Base-by-base conservation (phyloP, 306 rosid genomes). In the Calophaca sinica region DNA sequence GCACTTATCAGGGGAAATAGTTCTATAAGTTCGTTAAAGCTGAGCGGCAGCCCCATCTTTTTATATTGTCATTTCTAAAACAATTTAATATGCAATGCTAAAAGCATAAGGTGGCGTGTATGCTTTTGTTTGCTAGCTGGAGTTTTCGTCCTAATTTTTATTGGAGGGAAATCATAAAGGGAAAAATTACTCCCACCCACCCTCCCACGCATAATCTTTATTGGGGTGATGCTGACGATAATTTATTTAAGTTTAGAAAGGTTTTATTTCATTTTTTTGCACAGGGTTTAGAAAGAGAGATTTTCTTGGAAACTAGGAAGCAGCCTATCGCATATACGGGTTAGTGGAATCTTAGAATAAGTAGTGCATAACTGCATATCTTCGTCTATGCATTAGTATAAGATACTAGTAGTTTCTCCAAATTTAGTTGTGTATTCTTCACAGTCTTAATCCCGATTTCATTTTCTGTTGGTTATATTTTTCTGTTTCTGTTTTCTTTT, bases 1-100 rank as follows among this genome's bases (percentile, higher is more conserved):
- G 79, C 74, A 42, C 67, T 70, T 79, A 79, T 79, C 82, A 75
- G 20, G 38, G 69, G 8, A 61, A 81, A 50, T 60, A 73, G 7
- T 81, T 3, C 60, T 15, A 33, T 9, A 63, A 68, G 61, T 63
- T 78, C 2, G 82, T 80, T 68, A 61, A 82, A 75, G 15, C 26
- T 51, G 0, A 46, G 50, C 46, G 2, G 39, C 46, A 45, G 41
- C 42, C 31, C 31, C 31, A 3, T 11, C 20, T 38, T 28, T 41
- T 15, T 36, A 38, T 35, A 12, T 62, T 6, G 29, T 20, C 65
- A 59, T 63, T 45, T 80, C 72, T 79, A 12, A 7, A 48, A 42
- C 41, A 54, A 26, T 80, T 53, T 70, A 51, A 46, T 38, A 7
- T 72, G 4, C 14, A 2, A 3, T 28, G 49, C 53, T 59, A 58